Evolutionary conservation across 1,284 basidiomycete genomes (phyloP).

Genomic region (Ganoderma multipileum): DNA sequence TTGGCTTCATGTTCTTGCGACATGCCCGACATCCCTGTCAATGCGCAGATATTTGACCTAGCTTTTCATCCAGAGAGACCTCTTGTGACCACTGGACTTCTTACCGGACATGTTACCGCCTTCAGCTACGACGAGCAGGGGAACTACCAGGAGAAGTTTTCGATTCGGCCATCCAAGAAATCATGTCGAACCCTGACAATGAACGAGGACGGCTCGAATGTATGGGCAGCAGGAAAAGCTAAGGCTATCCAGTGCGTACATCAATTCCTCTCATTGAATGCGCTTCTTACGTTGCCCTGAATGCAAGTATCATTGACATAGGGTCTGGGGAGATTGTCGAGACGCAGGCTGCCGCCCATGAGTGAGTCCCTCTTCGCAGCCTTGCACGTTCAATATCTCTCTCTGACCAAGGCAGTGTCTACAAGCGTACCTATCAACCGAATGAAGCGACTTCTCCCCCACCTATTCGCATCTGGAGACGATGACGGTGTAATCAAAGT

Average conservation of each 20-base stretch:
- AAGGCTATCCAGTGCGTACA: constrained; percentile 77
- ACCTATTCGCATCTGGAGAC: constrained; percentile 86
- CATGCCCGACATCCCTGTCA: constrained; percentile 78
- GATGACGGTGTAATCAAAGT: constrained; percentile 93
- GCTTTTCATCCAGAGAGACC: constrained; percentile 80
- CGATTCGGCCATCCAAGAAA: constrained; percentile 69
- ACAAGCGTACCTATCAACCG: constrained; percentile 86
- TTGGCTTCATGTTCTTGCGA: neutral
- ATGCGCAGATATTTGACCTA: constrained; percentile 88
- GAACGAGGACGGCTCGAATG: constrained; percentile 64
- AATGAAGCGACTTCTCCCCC: constrained; percentile 71
- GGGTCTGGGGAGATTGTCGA: constrained; percentile 68
- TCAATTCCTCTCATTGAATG: neutral
- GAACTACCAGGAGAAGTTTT: constrained; percentile 56
- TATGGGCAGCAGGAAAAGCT: constrained; percentile 88
- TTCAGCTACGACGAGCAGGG: constrained; percentile 79
- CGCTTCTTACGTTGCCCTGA: neutral
- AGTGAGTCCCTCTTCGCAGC: neutral
- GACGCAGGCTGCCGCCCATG: constrained; percentile 70
- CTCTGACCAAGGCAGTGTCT: constrained; percentile 45
- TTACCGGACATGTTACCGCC: constrained; percentile 86
- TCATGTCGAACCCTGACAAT: constrained; percentile 80
- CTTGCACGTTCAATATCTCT: constrained; percentile 4
- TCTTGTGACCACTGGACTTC: constrained; percentile 78
- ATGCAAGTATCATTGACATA: constrained; percentile 70